These are phyloP conservation scores for Comarum palustre DNA, from an alignment of 306 rosid genomes.

Conservation along the genomic window DNA sequence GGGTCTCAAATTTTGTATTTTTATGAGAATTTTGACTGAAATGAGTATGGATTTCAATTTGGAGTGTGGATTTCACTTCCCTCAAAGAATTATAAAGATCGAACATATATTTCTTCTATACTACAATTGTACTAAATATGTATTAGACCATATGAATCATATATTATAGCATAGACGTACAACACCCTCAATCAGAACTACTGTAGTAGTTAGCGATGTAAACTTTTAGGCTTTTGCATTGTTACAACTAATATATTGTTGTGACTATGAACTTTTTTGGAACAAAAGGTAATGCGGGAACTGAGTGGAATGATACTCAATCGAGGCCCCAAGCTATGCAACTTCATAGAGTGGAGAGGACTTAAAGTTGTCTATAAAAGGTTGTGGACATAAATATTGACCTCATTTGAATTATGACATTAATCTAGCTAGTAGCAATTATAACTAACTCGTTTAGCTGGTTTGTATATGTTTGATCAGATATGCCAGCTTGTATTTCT, in stretches of 20 bases:
- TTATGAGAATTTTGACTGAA: too few species aligned
- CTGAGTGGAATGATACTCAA: constrained; percentile 57
- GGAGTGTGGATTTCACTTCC: too few species aligned
- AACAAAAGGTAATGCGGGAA: constrained; percentile 49
- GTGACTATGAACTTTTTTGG: background rate
- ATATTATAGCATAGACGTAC: too few species aligned
- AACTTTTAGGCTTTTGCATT: background rate
- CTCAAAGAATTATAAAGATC: too few species aligned
- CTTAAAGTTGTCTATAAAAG: constrained; percentile 83
- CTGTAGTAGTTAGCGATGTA: background rate
- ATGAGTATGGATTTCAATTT: too few species aligned
- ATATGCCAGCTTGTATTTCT: constrained; percentile 85
- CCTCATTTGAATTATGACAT: background rate
- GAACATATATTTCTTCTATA: too few species aligned
- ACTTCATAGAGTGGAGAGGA: constrained; percentile 92
- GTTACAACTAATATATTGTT: background rate
- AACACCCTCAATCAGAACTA: background rate
- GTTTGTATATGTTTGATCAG: constrained; percentile 21
- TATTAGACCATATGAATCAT: too few species aligned
- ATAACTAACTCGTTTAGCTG: background rate
- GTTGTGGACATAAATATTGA: constrained; percentile 23
- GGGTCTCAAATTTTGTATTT: too few species aligned
- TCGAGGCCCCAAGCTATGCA: constrained; percentile 72
- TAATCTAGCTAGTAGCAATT: background rate
- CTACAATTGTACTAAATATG: too few species aligned